Evolutionary conservation across 2,329 filamentous ascomycete genomes (phyloP).

Genomic region (Xylariales sp.): DNA sequence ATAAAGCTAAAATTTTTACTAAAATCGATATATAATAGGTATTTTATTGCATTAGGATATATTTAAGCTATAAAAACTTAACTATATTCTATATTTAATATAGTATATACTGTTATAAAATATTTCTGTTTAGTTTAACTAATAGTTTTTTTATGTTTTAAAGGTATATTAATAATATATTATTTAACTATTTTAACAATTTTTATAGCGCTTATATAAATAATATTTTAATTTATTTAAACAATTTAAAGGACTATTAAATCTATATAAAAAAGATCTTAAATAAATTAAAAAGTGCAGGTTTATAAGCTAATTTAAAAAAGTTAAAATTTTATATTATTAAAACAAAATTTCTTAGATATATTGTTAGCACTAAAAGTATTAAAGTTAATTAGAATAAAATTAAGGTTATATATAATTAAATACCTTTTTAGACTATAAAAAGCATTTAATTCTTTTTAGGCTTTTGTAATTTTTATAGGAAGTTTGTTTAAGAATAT

Average conservation of each 20-base stretch:
- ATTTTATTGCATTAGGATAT: no score
- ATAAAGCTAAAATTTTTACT: no score
- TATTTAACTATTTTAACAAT: neutral
- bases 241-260: neutral
- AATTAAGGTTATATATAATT: neutral
- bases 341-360: no score
- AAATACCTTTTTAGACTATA: neutral
- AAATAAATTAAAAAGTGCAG: no score
- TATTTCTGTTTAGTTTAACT: neutral
- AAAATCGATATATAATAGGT: no score
- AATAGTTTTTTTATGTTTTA: neutral
- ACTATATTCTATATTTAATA: neutral
- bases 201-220: neutral
- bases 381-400: neutral
- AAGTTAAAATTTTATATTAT: slow-evolving; percentile 1
- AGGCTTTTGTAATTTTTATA: slow-evolving; percentile 1
- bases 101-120: no score
- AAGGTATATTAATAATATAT: neutral
- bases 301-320: no score
- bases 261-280: no score
- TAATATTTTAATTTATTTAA: slow-evolving; percentile 3
- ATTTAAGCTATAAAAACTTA: no score
- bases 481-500: slow-evolving; percentile 2
- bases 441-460: neutral
- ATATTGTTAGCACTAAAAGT: neutral